phyloP scores from a whole-genome alignment of 768 basidiomycete genomes.

The Stropharia rugosoannulata region DNA sequence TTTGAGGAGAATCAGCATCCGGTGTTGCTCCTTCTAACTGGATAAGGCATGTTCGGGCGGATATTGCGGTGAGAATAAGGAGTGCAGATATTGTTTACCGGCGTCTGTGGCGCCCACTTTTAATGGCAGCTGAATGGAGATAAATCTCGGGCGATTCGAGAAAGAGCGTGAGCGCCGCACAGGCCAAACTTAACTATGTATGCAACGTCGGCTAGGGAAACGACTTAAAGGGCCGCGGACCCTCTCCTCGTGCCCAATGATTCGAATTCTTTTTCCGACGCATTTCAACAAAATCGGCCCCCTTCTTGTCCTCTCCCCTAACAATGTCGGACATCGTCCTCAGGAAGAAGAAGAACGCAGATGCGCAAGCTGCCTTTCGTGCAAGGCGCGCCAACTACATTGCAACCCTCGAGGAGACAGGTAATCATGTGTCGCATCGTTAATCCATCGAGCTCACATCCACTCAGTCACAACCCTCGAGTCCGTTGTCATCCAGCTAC shows the following conservation, averaged over 20 bases:
- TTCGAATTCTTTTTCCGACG: conserved; percentile 66
- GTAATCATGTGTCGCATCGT: conserved; percentile 27
- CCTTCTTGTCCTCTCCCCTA: conserved; percentile 28
- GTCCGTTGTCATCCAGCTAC: conserved; percentile 80
- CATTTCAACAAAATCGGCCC: conserved; percentile 51
- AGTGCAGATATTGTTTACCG: conserved; percentile 22
- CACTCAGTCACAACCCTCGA: conserved; percentile 72
- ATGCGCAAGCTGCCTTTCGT: conserved; percentile 85
- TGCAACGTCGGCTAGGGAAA: conserved; percentile 47
- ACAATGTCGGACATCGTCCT: conserved; percentile 67
- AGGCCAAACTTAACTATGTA: conserved; percentile 51
- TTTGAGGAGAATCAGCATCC: conserved; percentile 29
- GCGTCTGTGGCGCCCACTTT: conserved; percentile 27
- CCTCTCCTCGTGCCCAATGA: conserved; percentile 66
- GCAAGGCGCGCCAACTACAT: conserved; percentile 85
- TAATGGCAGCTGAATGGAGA: conserved; percentile 35
- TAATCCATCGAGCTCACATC: conserved; percentile 15
- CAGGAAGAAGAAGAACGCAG: conserved; percentile 87
- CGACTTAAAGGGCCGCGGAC: conserved; percentile 53
- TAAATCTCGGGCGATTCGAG: conserved; percentile 40
- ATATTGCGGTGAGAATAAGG: conserved; percentile 43
- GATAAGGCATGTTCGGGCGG: conserved; percentile 37
- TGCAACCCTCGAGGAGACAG: conserved; percentile 83
- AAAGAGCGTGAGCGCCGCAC: conserved; percentile 46
- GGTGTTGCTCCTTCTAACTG: conserved; percentile 39